Percentiles rank a stretch among this genome's conserved stretches.
Conservation (phyloP, 306 rosid species). For the Cicer bijugum region DNA sequence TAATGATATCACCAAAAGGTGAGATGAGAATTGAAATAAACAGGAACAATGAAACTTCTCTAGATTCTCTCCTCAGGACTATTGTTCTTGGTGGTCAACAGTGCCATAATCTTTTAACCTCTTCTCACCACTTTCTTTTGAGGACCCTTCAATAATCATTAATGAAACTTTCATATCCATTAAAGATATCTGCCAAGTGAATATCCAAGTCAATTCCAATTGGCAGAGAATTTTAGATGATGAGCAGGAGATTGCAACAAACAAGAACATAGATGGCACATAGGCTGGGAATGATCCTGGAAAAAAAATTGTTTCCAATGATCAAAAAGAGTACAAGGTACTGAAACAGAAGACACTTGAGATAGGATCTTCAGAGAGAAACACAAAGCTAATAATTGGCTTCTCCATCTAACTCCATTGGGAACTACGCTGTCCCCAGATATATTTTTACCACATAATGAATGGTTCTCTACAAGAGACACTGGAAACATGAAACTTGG, state of each 20-base stretch:
- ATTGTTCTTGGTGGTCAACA: slow-evolving; percentile 11
- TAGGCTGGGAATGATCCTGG: slow-evolving; percentile 41
- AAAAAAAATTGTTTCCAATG: slow-evolving; percentile 44
- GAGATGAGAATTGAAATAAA: slow-evolving; percentile 18
- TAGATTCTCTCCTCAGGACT: not conserved
- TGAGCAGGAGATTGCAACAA: slow-evolving; percentile 52
- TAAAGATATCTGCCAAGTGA: not conserved
- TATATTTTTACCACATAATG: slow-evolving; percentile 42
- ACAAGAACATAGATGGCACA: slow-evolving; percentile 49
- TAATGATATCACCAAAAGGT: slow-evolving; percentile 14
- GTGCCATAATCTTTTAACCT: slow-evolving; percentile 10
- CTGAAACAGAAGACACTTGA: slow-evolving; percentile 45
- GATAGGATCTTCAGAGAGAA: slow-evolving; percentile 53
- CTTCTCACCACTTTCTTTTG: slow-evolving; percentile 18
- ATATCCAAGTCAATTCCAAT: slow-evolving; percentile 41
- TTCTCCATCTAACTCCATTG: slow-evolving; percentile 55
- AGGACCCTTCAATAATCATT: slow-evolving; percentile 33
- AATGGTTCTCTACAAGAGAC: slow-evolving; percentile 63
- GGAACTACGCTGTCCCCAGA: slow-evolving; percentile 45
- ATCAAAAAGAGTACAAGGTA: slow-evolving; percentile 41
- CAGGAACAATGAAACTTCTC: not conserved
- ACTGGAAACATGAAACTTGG: slow-evolving; percentile 51
- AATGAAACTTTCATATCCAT: slow-evolving; percentile 18
- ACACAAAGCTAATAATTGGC: slow-evolving; percentile 58
- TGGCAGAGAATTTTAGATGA: slow-evolving; percentile 50